Evolutionary conservation across 176 grass and related monocot species (phyloP), one percentile per base, ranked within the genome.

Genomic region (Lolium rigidum): DNA sequence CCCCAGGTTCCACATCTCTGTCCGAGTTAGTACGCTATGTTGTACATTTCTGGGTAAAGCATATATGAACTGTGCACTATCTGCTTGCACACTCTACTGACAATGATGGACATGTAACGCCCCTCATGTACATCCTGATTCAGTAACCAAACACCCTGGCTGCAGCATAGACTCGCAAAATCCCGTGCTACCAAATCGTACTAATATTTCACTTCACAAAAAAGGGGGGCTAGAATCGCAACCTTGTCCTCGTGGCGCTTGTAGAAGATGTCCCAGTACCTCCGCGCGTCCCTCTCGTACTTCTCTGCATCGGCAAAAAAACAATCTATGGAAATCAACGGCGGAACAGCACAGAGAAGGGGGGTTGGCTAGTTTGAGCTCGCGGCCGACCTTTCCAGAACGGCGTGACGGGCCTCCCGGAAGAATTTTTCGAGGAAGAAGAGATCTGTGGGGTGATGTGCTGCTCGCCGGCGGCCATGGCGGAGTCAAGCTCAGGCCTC

Each of bases 201-300:
- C 46, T 44, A 66, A 3, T 37, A 66, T 51, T 13, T 57, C 35
- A 83, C 39, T 56, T 56, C 54, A 56, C 54, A 56, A 6, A 8
- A 8, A 55, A 13, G 13, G 50, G 52, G 38, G 38, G 41, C 0
- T n/a, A 41, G 14, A 52, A 80, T 15, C 9, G 10, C 7, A 41
- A 98, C 97, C 84, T 90, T 95, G 86, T 94, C 92, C 88, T 95
- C 90, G 78, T 98, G 94, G 22, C 97, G 94, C 88, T 91, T 90
- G 86, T 98, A 98, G 83, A 98, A 98, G 58, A 98, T 83, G 49
- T 98, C 97, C 97, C 94, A 98, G 63, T 98, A 98, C 89, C 90
- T 95, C 82, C 87, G 92, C 48, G 94, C 94, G 75, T 95, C 97
- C 74, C 82, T 88, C 86, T 98, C 94, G 71, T 98, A 98, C 86